phyloP scores from a whole-genome alignment of 2,329 filamentous ascomycete species.

The Botrytis fabae region DNA sequence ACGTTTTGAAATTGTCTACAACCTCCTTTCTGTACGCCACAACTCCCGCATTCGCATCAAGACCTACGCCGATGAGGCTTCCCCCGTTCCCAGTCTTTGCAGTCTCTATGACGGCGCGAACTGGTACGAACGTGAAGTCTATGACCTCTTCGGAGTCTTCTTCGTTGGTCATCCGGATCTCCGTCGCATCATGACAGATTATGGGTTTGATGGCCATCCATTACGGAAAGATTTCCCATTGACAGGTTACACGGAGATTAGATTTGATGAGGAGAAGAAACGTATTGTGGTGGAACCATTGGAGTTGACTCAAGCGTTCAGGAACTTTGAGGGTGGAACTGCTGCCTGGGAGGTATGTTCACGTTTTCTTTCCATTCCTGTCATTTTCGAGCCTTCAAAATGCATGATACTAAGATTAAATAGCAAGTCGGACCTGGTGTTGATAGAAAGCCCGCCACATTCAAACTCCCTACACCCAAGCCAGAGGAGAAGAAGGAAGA shows the following conservation, averaged over 20 bases:
- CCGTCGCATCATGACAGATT: conserved; percentile 98
- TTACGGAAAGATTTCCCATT: conserved; percentile 97
- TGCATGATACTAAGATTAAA: conserved; percentile 41
- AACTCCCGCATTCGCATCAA: conserved; percentile 97
- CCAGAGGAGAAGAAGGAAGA: conserved; percentile 90
- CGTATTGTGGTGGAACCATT: conserved; percentile 96
- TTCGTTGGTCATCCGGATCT: conserved; percentile 94
- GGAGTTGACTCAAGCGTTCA: conserved; percentile 96
- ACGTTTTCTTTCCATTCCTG: neutral
- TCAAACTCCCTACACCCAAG: conserved; percentile 94
- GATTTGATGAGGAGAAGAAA: conserved; percentile 99
- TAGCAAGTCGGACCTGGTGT: conserved; percentile 70
- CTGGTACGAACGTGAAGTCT: conserved; percentile 98
- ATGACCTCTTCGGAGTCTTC: conserved; percentile 97
- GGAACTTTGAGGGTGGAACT: conserved; percentile 92
- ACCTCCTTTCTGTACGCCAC: conserved; percentile 91
- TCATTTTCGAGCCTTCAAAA: conserved; percentile 34
- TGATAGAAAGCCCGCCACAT: conserved; percentile 78
- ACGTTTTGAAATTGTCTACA: conserved; percentile 98
- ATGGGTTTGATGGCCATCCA: conserved; percentile 97
- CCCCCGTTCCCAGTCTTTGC: conserved; percentile 86
- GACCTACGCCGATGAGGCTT: conserved; percentile 96
- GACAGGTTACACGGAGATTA: conserved; percentile 96
- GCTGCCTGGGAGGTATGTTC: conserved; percentile 69
- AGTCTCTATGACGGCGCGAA: conserved; percentile 90